Percentiles rank a stretch among this genome's conserved stretches.
These are phyloP conservation scores for Gossypium rotundifolium DNA, from an alignment of 345 rosid species.

Conservation along the genomic window DNA sequence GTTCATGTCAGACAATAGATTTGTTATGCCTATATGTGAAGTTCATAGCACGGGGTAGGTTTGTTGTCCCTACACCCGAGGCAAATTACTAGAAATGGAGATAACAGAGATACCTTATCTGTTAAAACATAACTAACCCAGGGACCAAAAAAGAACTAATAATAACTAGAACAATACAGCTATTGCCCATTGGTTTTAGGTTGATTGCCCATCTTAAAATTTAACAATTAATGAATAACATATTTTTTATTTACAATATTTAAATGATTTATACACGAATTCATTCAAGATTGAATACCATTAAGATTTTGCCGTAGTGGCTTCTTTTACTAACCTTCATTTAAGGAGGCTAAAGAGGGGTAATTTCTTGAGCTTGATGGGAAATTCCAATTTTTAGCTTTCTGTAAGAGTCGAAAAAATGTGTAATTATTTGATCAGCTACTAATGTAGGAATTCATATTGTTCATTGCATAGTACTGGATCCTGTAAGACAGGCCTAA, in stretches of 20 bases:
- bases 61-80: not conserved
- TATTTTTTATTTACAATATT: not conserved
- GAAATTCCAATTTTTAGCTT: not conserved
- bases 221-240: not conserved
- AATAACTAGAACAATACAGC: not conserved
- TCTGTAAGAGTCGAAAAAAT: not conserved
- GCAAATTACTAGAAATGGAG: not conserved
- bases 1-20: not conserved
- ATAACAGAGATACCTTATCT: not conserved
- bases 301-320: not conserved
- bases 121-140: not conserved
- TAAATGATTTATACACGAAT: not conserved
- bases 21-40: not conserved
- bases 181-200: not conserved
- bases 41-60: not conserved
- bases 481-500: not conserved
- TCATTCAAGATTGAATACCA: not conserved
- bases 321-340: not conserved
- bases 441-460: not conserved
- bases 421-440: not conserved
- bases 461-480: not conserved
- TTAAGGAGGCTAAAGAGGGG: not conserved
- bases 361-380: not conserved
- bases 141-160: not conserved
- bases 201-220: not conserved